phyloP scores from a whole-genome alignment of 116 monocot species.

The Cymodocea nodosa region DNA sequence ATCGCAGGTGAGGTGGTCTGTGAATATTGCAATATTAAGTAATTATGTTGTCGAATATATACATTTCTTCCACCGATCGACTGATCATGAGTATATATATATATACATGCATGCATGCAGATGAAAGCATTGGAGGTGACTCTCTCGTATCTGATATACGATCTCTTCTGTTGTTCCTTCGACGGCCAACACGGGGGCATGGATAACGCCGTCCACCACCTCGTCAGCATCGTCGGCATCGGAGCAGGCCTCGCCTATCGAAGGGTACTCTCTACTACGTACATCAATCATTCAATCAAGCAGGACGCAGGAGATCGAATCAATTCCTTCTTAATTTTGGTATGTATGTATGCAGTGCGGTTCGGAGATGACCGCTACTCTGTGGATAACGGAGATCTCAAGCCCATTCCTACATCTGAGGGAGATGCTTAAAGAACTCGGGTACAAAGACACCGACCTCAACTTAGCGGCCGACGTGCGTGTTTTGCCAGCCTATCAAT shows the following conservation, averaged over 20 bases:
- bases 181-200: slow-evolving; percentile 29
- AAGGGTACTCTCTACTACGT: slow-evolving; percentile 20
- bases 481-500: no score
- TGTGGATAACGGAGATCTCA: slow-evolving; percentile 77
- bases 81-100: no score
- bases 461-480: slow-evolving; percentile 61
- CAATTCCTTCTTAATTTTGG: no score
- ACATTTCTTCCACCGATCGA: no score
- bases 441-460: slow-evolving; percentile 53
- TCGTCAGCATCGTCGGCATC: slow-evolving; percentile 71
- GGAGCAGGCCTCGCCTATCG: slow-evolving; percentile 57
- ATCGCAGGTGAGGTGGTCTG: slow-evolving; percentile 57
- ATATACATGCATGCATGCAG: no score
- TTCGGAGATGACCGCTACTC: slow-evolving; percentile 61
- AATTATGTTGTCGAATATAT: no score
- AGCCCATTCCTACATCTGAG: slow-evolving; percentile 78
- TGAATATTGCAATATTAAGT: no score
- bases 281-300: no score
- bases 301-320: no score
- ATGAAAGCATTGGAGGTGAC: slow-evolving; percentile 67
- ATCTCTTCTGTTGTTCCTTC: slow-evolving; percentile 46
- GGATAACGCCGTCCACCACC: slow-evolving; percentile 70
- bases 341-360: slow-evolving; percentile 33
- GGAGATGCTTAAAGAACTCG: slow-evolving; percentile 83
- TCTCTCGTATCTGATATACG: slow-evolving; percentile 66